Base-by-base conservation (phyloP, 768 basidiomycete genomes). In the Rhodotorula kratochvilovae region DNA sequence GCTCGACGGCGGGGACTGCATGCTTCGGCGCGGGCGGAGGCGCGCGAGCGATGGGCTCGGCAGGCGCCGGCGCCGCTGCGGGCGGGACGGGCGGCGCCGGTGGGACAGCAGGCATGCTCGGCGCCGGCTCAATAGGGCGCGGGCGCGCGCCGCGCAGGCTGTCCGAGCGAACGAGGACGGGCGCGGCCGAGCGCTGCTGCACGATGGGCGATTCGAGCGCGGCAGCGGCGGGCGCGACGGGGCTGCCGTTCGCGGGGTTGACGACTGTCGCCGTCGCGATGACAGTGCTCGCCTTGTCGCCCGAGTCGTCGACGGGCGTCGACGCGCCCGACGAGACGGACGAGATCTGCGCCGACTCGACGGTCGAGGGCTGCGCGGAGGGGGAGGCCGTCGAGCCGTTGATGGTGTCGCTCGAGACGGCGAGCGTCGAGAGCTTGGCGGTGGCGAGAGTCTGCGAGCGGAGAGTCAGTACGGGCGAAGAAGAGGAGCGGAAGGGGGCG, bases 401-500 rank as follows among this genome's bases (percentile, higher is more conserved):
- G 48, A 25, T 23, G 48, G 23, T 23, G 0, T 66, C 61, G 42
- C 58, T 53, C 29, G 65, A 16, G 54, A 70, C 15, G 12, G 53
- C 35, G 46, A 73, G 65, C 25, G 63, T 60, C 7, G 66, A 61
- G 19, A 74, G 62, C 55, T 68, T 70, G 33, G 65, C 63, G 11
- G 73, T 53, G 0, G 73, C 73, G 58, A 74, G 66, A 25, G 16
- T 57, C 72, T 73, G 68, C 29, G 21, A 21, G 15, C 5, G 27
- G 8, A 42, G 7, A 23, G 12, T 60, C 13, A 59, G 58, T 8
- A 21, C 23, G 3, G 27, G n/a, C 2, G 2, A 21, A 3, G 6
- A 0, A 15, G n/a, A 35, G 48, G 31, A 27, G 27, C 8, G 21
- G n/a, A n/a, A 17, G 46, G 48, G 16, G 12, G 31, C 73, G 29